Conservation (phyloP, 805 yeast genomes). For the Starmerella vaccinii region DNA sequence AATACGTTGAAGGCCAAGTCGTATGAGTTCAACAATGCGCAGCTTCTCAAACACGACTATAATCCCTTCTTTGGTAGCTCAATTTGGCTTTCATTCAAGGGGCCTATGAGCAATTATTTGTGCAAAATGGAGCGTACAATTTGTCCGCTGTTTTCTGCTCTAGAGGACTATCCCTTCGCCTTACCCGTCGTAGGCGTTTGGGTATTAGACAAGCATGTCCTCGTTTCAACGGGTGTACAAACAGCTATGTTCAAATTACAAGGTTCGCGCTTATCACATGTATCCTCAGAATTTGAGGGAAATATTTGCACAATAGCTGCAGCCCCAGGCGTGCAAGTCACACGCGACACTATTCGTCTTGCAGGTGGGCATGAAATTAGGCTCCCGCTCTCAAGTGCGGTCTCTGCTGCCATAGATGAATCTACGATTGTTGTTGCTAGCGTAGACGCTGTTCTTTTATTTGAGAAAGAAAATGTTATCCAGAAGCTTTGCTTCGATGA, state of each 20-base stretch:
- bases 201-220: neutral
- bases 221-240: neutral
- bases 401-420: neutral
- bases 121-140: neutral
- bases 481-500: neutral
- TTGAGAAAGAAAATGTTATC: neutral
- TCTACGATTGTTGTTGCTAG: neutral
- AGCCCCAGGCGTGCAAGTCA: neutral
- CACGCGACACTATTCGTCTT: neutral
- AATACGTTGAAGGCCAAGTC: neutral
- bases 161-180: neutral
- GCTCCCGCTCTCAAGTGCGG: neutral
- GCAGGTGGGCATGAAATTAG: neutral
- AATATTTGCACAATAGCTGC: neutral
- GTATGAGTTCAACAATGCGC: neutral
- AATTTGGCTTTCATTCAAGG: slow-evolving; percentile 1
- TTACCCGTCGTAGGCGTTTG: neutral
- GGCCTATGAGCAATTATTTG: neutral
- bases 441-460: neutral
- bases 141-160: neutral
- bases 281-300: neutral
- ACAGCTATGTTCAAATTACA: neutral
- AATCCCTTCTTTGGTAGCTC: neutral
- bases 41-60: neutral
- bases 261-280: neutral